Percentiles rank a stretch among this genome's conserved stretches.
Conservation (phyloP, 2,329 filamentous ascomycete genomes). For the Penicillium sp. region DNA sequence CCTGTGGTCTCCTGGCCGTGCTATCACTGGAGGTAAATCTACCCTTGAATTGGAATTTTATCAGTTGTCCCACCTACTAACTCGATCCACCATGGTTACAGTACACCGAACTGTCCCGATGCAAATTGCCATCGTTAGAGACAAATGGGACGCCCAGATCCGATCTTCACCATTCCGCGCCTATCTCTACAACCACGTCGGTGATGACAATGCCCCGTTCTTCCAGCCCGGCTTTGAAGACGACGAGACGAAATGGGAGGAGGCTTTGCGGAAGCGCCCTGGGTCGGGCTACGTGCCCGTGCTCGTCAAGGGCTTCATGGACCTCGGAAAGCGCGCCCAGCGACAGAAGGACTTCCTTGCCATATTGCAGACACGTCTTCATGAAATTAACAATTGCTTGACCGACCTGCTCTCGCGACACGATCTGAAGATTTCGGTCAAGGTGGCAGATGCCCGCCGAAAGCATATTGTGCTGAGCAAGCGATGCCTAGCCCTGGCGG, state of each 20-base stretch:
- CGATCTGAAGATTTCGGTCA: conserved; percentile 64
- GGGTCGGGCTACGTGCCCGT: conserved; percentile 64
- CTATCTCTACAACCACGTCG: conserved; percentile 69
- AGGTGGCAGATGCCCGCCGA: conserved; percentile 64
- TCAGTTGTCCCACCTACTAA: conserved; percentile 13
- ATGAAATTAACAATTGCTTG: conserved; percentile 70
- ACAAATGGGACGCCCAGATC: conserved; percentile 65
- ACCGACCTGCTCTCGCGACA: conserved; percentile 64
- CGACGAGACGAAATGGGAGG: conserved; percentile 68
- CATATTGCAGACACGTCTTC: conserved; percentile 63
- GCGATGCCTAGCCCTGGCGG: conserved; percentile 65
- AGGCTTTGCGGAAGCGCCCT: conserved; percentile 66
- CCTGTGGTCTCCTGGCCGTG: conserved; percentile 52
- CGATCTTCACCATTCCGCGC: conserved; percentile 62
- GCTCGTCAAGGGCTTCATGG: conserved; percentile 64
- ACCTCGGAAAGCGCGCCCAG: conserved; percentile 63
- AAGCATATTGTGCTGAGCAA: conserved; percentile 66
- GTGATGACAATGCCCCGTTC: conserved; percentile 65
- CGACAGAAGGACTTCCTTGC: conserved; percentile 64
- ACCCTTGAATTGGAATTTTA: too few species aligned
- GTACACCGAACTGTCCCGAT: conserved; percentile 66
- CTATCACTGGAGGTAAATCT: conserved; percentile 49
- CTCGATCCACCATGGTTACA: conserved; percentile 28
- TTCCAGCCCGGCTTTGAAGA: conserved; percentile 64
- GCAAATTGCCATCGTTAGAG: conserved; percentile 65